Percentiles rank a stretch among this genome's conserved stretches.
These are phyloP conservation scores for Syzygium malaccense DNA, from an alignment of 441 rosid species.

Conservation along the genomic window DNA sequence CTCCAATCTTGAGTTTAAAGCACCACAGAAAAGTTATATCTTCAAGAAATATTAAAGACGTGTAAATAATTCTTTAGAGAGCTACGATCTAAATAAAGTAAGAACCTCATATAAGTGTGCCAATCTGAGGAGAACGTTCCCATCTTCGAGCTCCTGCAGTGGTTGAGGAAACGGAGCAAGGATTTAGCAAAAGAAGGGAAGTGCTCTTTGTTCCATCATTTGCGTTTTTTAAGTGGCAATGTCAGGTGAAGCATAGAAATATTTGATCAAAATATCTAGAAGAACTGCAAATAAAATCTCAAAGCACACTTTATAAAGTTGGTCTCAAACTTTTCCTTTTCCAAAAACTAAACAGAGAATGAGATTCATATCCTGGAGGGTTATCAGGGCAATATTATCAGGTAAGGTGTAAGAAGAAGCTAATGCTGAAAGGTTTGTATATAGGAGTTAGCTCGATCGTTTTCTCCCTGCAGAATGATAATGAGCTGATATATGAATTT, in stretches of 20 bases:
- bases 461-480: slow-evolving; percentile 37
- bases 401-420: slow-evolving; percentile 60
- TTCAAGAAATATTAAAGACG: background rate
- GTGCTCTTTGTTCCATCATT: background rate
- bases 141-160: slow-evolving; percentile 51
- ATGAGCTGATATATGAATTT: background rate
- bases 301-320: background rate
- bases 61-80: background rate
- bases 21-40: background rate
- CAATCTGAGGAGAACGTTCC: slow-evolving; percentile 49
- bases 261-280: background rate
- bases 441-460: slow-evolving; percentile 38
- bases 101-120: slow-evolving; percentile 67
- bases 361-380: slow-evolving; percentile 41
- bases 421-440: slow-evolving; percentile 41
- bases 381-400: slow-evolving; percentile 46
- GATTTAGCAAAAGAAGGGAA: background rate
- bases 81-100: background rate
- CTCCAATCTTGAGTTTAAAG: background rate
- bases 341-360: background rate
- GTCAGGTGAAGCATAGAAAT: background rate
- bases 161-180: background rate
- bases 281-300: background rate
- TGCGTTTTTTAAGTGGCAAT: background rate
- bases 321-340: background rate